A percentile compares a stretch with the other conserved stretches of the same genome.
Evolutionary conservation across 139 green algal genomes (phyloP).

Genomic region (Coelastrella sp.): DNA sequence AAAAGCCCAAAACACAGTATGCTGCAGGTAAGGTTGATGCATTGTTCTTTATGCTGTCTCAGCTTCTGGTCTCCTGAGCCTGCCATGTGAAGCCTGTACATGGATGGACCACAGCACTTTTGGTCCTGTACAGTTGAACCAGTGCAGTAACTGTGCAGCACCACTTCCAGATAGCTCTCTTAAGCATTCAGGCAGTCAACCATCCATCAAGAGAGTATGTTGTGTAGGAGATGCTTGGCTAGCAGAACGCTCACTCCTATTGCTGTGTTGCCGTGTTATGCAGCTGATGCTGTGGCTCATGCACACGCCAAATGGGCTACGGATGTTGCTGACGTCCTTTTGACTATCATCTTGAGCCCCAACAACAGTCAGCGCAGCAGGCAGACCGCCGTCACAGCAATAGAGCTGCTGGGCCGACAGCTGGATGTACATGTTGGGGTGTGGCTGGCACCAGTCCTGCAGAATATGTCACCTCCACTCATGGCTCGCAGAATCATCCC

Average conservation of each 20-base stretch:
- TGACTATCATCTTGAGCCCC: constrained; percentile 51
- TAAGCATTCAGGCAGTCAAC: too few relatives aligned
- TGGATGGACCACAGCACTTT: too few relatives aligned
- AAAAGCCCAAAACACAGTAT: not conserved
- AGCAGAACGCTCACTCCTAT: too few relatives aligned
- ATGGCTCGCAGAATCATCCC: constrained; percentile 70
- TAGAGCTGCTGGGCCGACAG: constrained; percentile 54
- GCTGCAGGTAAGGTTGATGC: not conserved
- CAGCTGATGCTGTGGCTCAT: not conserved
- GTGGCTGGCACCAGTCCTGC: constrained; percentile 54
- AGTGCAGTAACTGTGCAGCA: too few relatives aligned
- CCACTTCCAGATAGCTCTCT: too few relatives aligned
- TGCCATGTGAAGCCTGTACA: too few relatives aligned
- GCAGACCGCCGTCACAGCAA: constrained; percentile 19
- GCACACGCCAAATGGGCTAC: constrained; percentile 11
- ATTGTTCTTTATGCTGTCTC: not conserved
- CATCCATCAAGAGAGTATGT: not conserved
- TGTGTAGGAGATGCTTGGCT: too few relatives aligned
- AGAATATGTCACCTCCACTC: constrained; percentile 55
- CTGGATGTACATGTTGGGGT: constrained; percentile 42
- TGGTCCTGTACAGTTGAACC: too few relatives aligned
- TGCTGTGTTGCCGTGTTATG: too few relatives aligned
- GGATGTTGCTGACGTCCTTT: constrained; percentile 55
- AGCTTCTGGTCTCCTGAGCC: too few relatives aligned
- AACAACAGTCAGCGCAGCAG: constrained; percentile 56